Percentiles rank a stretch among this genome's conserved stretches.
Evolutionary conservation across 768 basidiomycete species (phyloP).

Genomic region (Leccinellum luteum): DNA sequence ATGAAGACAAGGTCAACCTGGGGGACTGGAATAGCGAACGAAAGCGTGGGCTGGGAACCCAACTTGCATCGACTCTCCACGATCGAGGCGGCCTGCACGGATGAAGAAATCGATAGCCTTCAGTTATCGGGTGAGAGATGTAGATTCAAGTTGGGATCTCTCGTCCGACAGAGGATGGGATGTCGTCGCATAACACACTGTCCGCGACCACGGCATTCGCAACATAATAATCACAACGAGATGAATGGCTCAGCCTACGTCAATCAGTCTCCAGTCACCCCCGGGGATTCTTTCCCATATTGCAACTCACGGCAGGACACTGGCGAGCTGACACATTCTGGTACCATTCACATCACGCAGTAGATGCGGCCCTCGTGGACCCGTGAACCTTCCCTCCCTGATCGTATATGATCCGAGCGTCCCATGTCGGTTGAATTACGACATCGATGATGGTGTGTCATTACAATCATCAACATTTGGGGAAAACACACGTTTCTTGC

Average conservation of each 20-base stretch:
- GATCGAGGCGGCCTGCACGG: too few relatives aligned
- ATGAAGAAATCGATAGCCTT: too few relatives aligned
- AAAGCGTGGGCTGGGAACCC: too few relatives aligned
- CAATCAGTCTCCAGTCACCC: conserved; percentile 36
- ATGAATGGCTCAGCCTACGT: conserved; percentile 32
- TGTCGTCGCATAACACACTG: too few relatives aligned
- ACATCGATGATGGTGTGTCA: conserved; percentile 21
- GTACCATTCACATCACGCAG: conserved; percentile 25
- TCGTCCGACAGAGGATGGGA: too few relatives aligned
- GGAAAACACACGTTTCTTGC: conserved; percentile 36
- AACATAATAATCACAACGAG: conserved; percentile 17
- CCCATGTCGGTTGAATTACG: conserved; percentile 17
- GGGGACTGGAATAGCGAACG: too few relatives aligned
- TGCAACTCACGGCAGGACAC: conserved; percentile 23
- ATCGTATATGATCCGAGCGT: conserved; percentile 40
- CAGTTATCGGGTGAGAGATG: too few relatives aligned
- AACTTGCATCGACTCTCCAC: too few relatives aligned
- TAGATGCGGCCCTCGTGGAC: conserved; percentile 43
- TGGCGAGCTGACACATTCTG: conserved; percentile 41
- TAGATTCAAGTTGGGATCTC: too few relatives aligned
- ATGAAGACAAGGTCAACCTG: too few relatives aligned
- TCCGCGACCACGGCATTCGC: conserved; percentile 26
- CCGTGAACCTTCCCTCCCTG: conserved; percentile 20
- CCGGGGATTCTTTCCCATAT: conserved; percentile 35
- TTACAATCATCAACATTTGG: conserved; percentile 31